Evolutionary conservation across 2,329 filamentous ascomycete genomes (phyloP).

Genomic region (Fusarium domesticum): DNA sequence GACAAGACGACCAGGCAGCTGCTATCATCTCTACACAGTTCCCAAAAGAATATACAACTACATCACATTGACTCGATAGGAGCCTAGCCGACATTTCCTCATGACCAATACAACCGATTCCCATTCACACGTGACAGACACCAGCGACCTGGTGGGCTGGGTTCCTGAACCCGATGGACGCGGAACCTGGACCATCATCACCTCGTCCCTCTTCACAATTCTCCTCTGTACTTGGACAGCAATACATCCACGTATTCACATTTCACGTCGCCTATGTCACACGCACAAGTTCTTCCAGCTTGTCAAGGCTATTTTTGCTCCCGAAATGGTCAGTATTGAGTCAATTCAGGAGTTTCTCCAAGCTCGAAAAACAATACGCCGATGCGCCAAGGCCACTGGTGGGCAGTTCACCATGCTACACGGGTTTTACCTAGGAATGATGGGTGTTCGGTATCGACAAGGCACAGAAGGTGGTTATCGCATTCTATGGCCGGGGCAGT

Average conservation of each 20-base stretch:
- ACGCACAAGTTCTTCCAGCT: slow-evolving; percentile 3
- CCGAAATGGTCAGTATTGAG: slow-evolving; percentile 4
- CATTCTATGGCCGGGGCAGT: slow-evolving; percentile 1
- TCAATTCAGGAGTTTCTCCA: slow-evolving; percentile 2
- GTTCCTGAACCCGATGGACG: slow-evolving; percentile 1
- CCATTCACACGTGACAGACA: not conserved
- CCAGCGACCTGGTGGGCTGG: slow-evolving; percentile 1
- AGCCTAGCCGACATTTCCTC: too few species aligned
- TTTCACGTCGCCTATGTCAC: slow-evolving; percentile 1
- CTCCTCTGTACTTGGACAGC: slow-evolving; percentile 7
- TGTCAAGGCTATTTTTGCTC: not conserved
- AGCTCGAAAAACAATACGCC: slow-evolving; percentile 3
- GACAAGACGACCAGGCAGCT: too few species aligned
- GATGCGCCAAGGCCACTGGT: not conserved
- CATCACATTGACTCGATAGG: too few species aligned
- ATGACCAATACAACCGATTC: too few species aligned
- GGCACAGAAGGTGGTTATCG: not conserved
- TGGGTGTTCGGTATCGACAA: not conserved
- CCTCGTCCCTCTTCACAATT: slow-evolving; percentile 4
- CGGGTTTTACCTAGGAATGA: slow-evolving; percentile 6
- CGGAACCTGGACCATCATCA: slow-evolving; percentile 4
- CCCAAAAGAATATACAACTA: too few species aligned
- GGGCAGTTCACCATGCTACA: not conserved
- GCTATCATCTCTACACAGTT: too few species aligned
- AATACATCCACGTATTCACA: slow-evolving; percentile 2